These are phyloP conservation scores for Heracleum sosnowskyi DNA, from an alignment of 129 eudicot genomes.

Conservation along the genomic window DNA sequence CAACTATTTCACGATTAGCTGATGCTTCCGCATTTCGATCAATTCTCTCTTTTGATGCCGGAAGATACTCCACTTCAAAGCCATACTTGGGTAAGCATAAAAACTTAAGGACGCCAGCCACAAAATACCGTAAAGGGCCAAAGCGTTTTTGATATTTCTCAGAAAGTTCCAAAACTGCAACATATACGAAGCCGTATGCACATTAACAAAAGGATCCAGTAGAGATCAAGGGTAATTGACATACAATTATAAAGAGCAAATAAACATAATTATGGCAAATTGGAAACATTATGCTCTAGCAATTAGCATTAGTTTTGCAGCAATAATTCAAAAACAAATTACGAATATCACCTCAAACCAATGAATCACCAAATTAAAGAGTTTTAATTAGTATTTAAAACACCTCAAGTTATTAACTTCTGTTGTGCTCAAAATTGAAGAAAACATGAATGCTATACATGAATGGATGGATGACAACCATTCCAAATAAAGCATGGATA, in stretches of 20 bases:
- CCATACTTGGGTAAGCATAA: conserved; percentile 91
- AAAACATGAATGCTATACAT: too few relatives aligned
- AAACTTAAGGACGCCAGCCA: conserved; percentile 88
- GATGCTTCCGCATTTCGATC: conserved; percentile 41
- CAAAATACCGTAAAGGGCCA: conserved; percentile 95
- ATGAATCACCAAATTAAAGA: not conserved
- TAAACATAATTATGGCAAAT: not conserved
- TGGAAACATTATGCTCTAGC: not conserved
- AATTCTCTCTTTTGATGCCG: conserved; percentile 43
- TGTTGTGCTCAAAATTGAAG: not conserved
- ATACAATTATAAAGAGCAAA: not conserved
- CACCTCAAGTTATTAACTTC: not conserved
- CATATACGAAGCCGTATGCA: conserved; percentile 8
- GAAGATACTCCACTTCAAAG: conserved; percentile 85
- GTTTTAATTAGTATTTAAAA: not conserved
- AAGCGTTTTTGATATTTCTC: conserved; percentile 89
- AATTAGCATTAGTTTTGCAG: not conserved
- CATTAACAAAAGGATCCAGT: not conserved
- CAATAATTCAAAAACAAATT: not conserved
- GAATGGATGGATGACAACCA: not conserved
- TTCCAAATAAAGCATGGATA: not conserved
- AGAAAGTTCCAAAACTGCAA: conserved; percentile 87
- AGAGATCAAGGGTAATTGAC: not conserved
- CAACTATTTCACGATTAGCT: conserved; percentile 49
- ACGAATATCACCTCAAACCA: not conserved